Evolutionary conservation across 2,329 filamentous ascomycete species (phyloP), one percentile per base, ranked within the genome.

Genomic region (Metarhizium anisopliae): DNA sequence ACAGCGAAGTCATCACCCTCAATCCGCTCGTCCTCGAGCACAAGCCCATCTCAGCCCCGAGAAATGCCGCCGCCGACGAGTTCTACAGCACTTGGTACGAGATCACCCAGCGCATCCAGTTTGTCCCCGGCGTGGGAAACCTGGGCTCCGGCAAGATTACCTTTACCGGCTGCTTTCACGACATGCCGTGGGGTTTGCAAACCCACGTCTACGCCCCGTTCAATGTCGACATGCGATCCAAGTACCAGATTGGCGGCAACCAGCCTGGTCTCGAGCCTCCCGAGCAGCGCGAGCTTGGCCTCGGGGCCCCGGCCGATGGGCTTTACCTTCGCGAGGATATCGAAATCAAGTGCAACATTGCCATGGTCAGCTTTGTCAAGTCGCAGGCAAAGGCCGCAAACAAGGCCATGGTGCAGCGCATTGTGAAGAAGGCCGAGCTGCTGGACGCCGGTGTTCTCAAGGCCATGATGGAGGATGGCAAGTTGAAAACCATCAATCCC

Each of bases 71-170:
- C 55, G 74, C 83, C 61, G 85, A 89, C 69, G 85, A 89, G 69
- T 89, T 79, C 71, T 89, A 86, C 70, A 83, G 83, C 59, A 86
- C 85, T 35, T 89, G 85, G 85, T 89, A 89, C 68, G 84, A 88
- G 69, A 87, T 89, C 64, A 79, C 74, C 56, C 79, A 89, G 74
- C 79, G 83, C 63, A 84, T 89, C 58, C 84, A 87, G 66, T 82
- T 83, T 62, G 72, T 87, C 6, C 85, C 85, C 0, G 85, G 85
- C 38, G 72, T 87, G 55, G 85, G 85, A 61, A 82, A 76, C 69
- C 75, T 85, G 58, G 84, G 84, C 29, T 81, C 82, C 3, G 79
- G 83, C 65, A 81, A 82, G 64, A 85, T 89, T 69, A 78, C 75
- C 50, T 89, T 89, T 72, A 86, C 83, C 58, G 85, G 83, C 58